Conservation (phyloP, 2,329 filamentous ascomycete species). For the Colletotrichum neosansevieriae region DNA sequence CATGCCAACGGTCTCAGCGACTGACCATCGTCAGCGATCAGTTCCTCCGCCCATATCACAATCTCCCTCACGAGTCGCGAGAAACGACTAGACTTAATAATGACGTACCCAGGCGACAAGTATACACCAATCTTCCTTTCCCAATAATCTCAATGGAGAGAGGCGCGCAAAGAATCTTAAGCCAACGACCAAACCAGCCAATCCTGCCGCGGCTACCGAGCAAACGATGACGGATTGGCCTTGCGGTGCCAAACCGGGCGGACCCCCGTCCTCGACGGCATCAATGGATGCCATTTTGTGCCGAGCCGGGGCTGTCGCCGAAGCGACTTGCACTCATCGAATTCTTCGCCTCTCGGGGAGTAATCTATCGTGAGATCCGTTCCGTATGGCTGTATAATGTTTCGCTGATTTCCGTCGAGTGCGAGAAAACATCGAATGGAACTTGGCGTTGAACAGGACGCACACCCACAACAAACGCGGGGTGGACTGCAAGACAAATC, state of each 20-base stretch:
- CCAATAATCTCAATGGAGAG: constrained; percentile 15
- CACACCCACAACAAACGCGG: too few relatives aligned
- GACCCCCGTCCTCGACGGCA: constrained; percentile 23
- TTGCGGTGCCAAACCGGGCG: constrained; percentile 15
- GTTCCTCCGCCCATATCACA: not conserved
- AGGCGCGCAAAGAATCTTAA: constrained; percentile 33
- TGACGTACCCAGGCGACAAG: constrained; percentile 28
- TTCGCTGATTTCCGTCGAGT: not conserved
- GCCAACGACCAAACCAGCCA: constrained; percentile 27
- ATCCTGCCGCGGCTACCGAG: not conserved
- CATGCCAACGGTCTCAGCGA: constrained; percentile 12
- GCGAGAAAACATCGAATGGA: too few relatives aligned
- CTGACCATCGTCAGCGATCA: not conserved
- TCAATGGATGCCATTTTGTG: constrained; percentile 13
- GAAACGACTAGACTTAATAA: too few relatives aligned
- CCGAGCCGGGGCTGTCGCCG: constrained; percentile 16
- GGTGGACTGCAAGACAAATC: not conserved
- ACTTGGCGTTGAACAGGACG: too few relatives aligned
- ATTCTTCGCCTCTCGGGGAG: not conserved
- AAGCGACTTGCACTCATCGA: constrained; percentile 8
- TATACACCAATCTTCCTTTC: constrained; percentile 35
- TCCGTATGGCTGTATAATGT: not conserved
- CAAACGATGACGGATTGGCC: constrained; percentile 30
- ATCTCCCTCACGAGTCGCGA: too few relatives aligned
- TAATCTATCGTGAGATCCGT: too few relatives aligned